Evolutionary conservation across 148 eudicot species (phyloP), one percentile per base, ranked within the genome.

Genomic region (Chenopodium quinoa): DNA sequence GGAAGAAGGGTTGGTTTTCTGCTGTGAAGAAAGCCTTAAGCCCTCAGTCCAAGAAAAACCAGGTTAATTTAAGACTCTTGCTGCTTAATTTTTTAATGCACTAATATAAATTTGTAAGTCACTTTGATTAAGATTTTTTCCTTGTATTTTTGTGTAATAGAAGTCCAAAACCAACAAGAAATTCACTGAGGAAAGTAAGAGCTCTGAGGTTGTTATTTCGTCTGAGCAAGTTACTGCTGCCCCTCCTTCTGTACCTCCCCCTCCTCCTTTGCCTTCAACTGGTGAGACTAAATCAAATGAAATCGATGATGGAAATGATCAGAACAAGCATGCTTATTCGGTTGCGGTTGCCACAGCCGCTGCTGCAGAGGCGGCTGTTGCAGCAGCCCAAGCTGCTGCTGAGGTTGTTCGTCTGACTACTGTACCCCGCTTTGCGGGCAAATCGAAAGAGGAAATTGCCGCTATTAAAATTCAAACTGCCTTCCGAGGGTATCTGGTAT

Each of bases 311-410:
- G 91, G 86, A 69, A 89, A 91, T 82, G 93, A 88, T 71, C 93
- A 92, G 84, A 88, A 82, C 78, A 84, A 83, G 81, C 97, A 90
- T 76, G 98, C 91, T 83, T 92, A 91, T 77, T 91, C 98, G 16
- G 93, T 93, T 68, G 95, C 95, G 58, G 62, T 91, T 65, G 93
- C 97, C 78, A 91, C 96, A 29, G 87, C 97, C 16, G 98, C 86
- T 65, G 98, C 95, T 7, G 99, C 93, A 50, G 93, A 93, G 82
- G 97, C 92, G 2, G 99, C 99, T 8, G 97, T 89, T 79, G 92
- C 92, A 1, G 96, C 97, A 7, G 92, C 96, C 27, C 91, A 93
- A 58, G 97, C 93, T 17, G 99, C 94, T 83, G 97, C 91, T n/a
- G 97, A 92, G 88, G 93, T 92, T 79, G 98, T 91, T 63, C 90